These are phyloP conservation scores for Phyllosticta capitalensis DNA, from an alignment of 2,329 filamentous ascomycete species.

Conservation along the genomic window DNA sequence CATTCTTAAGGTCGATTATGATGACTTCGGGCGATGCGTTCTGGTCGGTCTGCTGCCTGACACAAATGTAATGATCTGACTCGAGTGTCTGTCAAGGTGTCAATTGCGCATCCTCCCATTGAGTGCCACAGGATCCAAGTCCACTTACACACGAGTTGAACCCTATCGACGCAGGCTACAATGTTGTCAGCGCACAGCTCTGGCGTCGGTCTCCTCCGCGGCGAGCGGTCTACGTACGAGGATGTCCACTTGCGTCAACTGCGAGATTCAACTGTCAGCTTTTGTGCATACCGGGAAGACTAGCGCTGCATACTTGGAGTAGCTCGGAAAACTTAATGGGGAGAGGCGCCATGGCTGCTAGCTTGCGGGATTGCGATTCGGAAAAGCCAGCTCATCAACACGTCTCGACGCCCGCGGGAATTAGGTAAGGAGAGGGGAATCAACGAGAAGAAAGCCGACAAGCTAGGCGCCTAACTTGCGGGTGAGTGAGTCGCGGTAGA, in stretches of 20 bases:
- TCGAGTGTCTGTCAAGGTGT: constrained; percentile 67
- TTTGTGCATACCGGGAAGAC: constrained; percentile 1
- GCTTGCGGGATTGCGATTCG: constrained; percentile 17
- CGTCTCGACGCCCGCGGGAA: constrained; percentile 8
- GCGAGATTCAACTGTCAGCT: constrained; percentile 22
- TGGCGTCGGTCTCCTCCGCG: constrained; percentile 11
- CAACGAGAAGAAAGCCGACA: constrained; percentile 24
- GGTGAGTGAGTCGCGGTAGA: constrained; percentile 5
- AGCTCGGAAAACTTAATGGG: constrained; percentile 93
- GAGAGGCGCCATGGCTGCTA: constrained; percentile 54
- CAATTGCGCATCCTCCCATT: constrained; percentile 9
- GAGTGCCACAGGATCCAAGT: neutral
- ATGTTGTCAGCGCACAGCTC: constrained; percentile 19
- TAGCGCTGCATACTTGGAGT: constrained; percentile 53
- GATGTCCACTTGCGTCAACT: constrained; percentile 40
- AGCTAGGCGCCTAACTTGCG: constrained; percentile 10
- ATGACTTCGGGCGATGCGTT: constrained; percentile 83
- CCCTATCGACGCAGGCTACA: constrained; percentile 61
- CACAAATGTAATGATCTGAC: constrained; percentile 92
- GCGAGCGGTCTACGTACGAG: constrained; percentile 29
- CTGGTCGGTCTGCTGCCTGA: constrained; percentile 74
- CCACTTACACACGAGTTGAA: constrained; percentile 75
- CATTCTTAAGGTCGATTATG: constrained; percentile 95
- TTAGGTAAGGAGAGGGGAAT: constrained; percentile 16
- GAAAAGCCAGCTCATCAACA: constrained; percentile 28